A percentile compares a stretch with the other conserved stretches of the same genome.
Evolutionary conservation across 2,329 filamentous ascomycete species (phyloP).

Genomic region (Chaetoscypha palmicola): DNA sequence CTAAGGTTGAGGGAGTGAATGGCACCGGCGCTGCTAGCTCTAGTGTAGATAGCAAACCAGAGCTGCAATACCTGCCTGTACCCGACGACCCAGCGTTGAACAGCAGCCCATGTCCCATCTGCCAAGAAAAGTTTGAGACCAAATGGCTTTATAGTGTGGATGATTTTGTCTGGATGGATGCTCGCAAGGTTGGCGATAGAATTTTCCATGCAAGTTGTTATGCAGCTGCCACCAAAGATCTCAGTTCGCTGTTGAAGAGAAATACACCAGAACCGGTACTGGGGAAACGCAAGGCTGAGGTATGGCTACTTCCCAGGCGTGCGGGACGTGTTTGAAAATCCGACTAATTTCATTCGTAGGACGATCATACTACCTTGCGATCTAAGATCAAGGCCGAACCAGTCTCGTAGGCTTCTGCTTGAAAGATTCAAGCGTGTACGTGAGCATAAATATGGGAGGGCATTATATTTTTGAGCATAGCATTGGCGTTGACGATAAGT

Average conservation of each 20-base stretch:
- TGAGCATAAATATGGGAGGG: background rate
- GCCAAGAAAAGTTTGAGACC: slow-evolving; percentile 89
- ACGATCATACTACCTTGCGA: slow-evolving; percentile 25
- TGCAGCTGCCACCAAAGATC: slow-evolving; percentile 68
- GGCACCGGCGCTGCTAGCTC: slow-evolving; percentile 35
- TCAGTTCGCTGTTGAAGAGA: slow-evolving; percentile 39
- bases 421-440: background rate
- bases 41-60: slow-evolving; percentile 38
- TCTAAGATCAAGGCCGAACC: slow-evolving; percentile 29
- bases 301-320: slow-evolving; percentile 20
- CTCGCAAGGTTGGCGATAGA: slow-evolving; percentile 66
- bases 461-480: slow-evolving; percentile 4
- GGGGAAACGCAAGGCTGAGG: slow-evolving; percentile 71
- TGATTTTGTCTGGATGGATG: slow-evolving; percentile 96
- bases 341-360: slow-evolving; percentile 13
- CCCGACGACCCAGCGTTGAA: slow-evolving; percentile 69
- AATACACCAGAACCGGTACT: slow-evolving; percentile 58
- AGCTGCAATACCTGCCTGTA: slow-evolving; percentile 69
- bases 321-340: background rate
- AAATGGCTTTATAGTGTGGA: slow-evolving; percentile 89
- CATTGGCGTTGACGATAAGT: slow-evolving; percentile 8
- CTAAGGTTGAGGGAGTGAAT: slow-evolving; percentile 34
- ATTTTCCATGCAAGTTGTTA: slow-evolving; percentile 90
- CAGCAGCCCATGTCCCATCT: slow-evolving; percentile 82
- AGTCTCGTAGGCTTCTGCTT: slow-evolving; percentile 2